Base-by-base conservation (phyloP, 2,329 filamentous ascomycete species). In the Rhynchosporium graminicola region DNA sequence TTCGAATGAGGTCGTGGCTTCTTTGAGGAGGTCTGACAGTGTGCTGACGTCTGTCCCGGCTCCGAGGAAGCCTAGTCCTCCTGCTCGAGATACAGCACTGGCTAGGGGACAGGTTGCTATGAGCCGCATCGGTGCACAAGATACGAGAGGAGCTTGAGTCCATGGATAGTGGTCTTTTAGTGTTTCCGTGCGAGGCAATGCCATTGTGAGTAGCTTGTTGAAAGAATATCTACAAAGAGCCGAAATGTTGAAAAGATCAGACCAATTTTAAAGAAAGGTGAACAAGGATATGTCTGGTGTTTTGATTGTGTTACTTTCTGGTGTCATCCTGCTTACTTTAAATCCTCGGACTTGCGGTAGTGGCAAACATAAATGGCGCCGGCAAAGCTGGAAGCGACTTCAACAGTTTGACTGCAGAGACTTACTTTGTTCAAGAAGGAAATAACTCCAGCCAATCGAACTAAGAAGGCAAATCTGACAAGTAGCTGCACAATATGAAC, bases 41-140 rank as follows among this genome's bases (percentile, higher is more conserved):
- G 57, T 63, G 15, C 63, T 61, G 29, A 65, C 20, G 26, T 75
- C 76, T 2, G 67, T 72, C 69, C 76, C 71, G 0, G 76, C 76
- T 2, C 76, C 80, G 51, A 81, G 75, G 67, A 81, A 81, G 10
- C 80, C 83, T 1, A 83, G 64, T 3, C 81, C 81, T 4, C 81
- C 80, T 38, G 83, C 82, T 68, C 75, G 76, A 2, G 83, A 86
- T 13, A 90, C 81, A 48, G 85, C 81, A 38, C 86, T 76, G 2
- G 87, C 85, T 3, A 91, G 80, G 0, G 76, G 68, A 71, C 80
- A 64, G 73, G 81, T 70, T 74, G 80, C 68, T 80, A 91, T 84
- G 42, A 86, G 79, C 51, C 87, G 83, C 89, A 92, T 91, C 0
- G 89, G 89, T 1, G 87, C 88, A 43, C 80, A 79, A 51, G 82